Evolutionary conservation across 805 yeast species (phyloP), one percentile per base, ranked within the genome.

Genomic region (Ogataea methanolica): DNA sequence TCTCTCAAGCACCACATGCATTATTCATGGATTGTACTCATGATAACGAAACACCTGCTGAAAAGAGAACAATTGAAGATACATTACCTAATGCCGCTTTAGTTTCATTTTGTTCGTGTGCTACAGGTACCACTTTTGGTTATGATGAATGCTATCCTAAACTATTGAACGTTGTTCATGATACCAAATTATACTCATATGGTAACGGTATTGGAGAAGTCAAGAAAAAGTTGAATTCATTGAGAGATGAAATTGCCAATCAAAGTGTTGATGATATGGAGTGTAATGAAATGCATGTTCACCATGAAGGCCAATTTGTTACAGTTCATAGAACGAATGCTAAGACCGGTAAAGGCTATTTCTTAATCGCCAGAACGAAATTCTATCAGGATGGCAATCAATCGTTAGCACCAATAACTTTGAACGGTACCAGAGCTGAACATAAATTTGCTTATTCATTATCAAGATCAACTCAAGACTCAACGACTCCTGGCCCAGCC

Each of bases 21-120:
- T 72, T 94, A 57, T 85, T 92, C 57, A 92, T 94, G 97, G 98
- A 94, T 62, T 92, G 97, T 60, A 91, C 98, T 2, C 99, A 92
- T 65, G 99, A 92, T 65, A 92, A 92, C 61, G 94, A 90, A 67
- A 84, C 82, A 19, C 96, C 97, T 2, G 77, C 75, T 39, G 95
- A 92, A 57, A 89, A 86, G 67, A 80, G 98, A 62, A 90, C 97
- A 0, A 85, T 88, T 1, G 97, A 91, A 61, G 99, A 92, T 60
- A 91, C 98, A 0, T 73, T 92, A 39, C 96, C 97, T 9, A 92
- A 86, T 59, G 97, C 97, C 3, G 99, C 97, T 0, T 72, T 92
- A 44, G 97, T 94, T 4, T 84, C 97, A 0, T 79, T 92, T 63
- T 91, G 98, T 59, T 82, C 95, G 0, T 87, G 96, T 45, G 96